phyloP scores from a whole-genome alignment of 1,284 basidiomycete species.

The Omphalotus olearius region DNA sequence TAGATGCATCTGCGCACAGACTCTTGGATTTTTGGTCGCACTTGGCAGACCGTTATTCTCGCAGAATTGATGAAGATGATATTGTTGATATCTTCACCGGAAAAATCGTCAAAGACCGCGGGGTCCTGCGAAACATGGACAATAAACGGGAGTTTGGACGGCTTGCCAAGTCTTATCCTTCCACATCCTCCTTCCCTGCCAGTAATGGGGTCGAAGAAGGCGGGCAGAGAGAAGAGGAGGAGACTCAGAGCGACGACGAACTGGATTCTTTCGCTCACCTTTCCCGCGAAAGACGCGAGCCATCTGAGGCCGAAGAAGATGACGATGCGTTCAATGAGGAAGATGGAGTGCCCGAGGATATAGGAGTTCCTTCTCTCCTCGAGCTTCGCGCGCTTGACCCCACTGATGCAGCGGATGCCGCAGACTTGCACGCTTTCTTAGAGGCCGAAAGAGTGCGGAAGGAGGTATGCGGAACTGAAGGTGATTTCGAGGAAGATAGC shows the following conservation, averaged over 20 bases:
- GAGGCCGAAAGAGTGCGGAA: slow-evolving; percentile 52
- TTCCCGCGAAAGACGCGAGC: not conserved
- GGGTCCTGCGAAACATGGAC: slow-evolving; percentile 46
- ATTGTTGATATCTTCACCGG: slow-evolving; percentile 62
- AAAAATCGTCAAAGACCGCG: slow-evolving; percentile 61
- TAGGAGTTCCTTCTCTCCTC: not conserved
- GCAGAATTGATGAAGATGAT: slow-evolving; percentile 69
- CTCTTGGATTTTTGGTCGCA: slow-evolving; percentile 60
- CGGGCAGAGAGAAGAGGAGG: slow-evolving; percentile 2
- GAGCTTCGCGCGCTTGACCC: slow-evolving; percentile 36
- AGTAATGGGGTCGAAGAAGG: slow-evolving; percentile 16
- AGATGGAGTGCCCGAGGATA: slow-evolving; percentile 25
- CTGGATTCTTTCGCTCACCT: slow-evolving; percentile 31
- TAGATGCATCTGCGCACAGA: slow-evolving; percentile 51
- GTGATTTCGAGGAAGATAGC: slow-evolving; percentile 25
- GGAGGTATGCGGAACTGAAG: slow-evolving; percentile 42
- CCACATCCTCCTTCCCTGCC: too few species aligned
- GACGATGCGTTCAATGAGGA: slow-evolving; percentile 25
- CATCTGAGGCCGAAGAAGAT: slow-evolving; percentile 13
- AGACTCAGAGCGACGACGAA: slow-evolving; percentile 35
- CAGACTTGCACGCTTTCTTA: slow-evolving; percentile 62
- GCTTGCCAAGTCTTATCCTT: slow-evolving; percentile 29
- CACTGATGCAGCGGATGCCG: slow-evolving; percentile 46
- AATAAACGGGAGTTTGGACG: slow-evolving; percentile 43
- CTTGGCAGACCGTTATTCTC: slow-evolving; percentile 61